phyloP scores from a whole-genome alignment of 306 rosid genomes.

The Prunus dulcis region DNA sequence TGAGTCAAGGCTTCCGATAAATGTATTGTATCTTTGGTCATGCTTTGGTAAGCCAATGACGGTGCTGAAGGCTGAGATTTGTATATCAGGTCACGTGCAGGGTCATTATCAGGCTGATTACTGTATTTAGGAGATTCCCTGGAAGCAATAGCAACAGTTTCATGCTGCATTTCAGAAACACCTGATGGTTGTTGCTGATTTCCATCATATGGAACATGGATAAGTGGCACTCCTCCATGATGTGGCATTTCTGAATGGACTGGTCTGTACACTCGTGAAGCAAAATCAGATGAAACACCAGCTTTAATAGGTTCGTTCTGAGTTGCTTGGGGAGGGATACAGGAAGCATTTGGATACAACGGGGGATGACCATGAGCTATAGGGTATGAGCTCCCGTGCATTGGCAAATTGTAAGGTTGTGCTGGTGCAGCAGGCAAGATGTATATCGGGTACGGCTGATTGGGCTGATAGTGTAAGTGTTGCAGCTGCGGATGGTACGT shows the following conservation, averaged over 20 bases:
- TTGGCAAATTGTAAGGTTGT: conserved; percentile 29
- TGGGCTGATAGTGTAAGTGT: conserved; percentile 33
- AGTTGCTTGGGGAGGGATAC: conserved; percentile 23
- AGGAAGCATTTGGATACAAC: conserved; percentile 26
- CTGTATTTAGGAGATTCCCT: conserved; percentile 27
- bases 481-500: conserved; percentile 28
- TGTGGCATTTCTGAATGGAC: not conserved
- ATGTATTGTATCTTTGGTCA: conserved; percentile 18
- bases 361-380: conserved; percentile 18
- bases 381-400: conserved; percentile 21
- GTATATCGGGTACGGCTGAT: conserved; percentile 35
- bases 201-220: conserved; percentile 16
- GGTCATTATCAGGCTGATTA: conserved; percentile 32
- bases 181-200: conserved; percentile 26
- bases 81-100: conserved; percentile 42
- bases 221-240: conserved; percentile 2
- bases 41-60: conserved; percentile 28
- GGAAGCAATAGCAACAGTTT: conserved; percentile 12
- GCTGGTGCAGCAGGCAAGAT: conserved; percentile 37
- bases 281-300: conserved; percentile 13
- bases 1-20: conserved; percentile 33
- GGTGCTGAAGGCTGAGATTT: conserved; percentile 77
- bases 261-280: conserved; percentile 15
- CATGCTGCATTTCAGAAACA: conserved; percentile 21
- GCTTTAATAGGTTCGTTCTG: conserved; percentile 17